Percentiles rank a stretch among this genome's conserved stretches.
phyloP scores from a whole-genome alignment of 441 rosid genomes.

The Kokia cookei region DNA sequence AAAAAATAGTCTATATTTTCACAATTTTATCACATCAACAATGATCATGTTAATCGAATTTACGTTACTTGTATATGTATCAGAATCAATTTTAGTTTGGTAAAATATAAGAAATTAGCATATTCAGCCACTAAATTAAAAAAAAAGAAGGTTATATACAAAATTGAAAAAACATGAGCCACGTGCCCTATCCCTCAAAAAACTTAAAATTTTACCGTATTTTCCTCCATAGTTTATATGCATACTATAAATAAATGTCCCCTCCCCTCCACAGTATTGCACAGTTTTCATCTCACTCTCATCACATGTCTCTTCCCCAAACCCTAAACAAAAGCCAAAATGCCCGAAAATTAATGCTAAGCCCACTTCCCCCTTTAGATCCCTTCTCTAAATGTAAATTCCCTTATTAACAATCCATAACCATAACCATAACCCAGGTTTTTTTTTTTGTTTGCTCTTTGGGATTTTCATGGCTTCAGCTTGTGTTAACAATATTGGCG shows the following conservation, averaged over 20 bases:
- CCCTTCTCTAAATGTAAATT: neutral
- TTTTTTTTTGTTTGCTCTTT: neutral
- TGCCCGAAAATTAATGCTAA: neutral
- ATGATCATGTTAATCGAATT: too few relatives aligned
- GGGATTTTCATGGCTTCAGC: conserved; percentile 8
- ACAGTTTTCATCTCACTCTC: neutral
- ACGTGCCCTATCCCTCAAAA: neutral
- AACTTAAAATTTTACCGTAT: neutral
- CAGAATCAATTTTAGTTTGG: too few relatives aligned
- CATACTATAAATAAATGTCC: neutral
- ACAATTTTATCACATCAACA: too few relatives aligned
- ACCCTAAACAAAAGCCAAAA: conserved; percentile 1
- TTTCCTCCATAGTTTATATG: neutral
- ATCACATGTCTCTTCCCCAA: neutral
- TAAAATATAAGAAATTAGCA: too few relatives aligned
- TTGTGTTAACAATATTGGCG: conserved; percentile 8
- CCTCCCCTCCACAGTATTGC: neutral
- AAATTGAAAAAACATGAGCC: neutral
- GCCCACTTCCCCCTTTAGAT: neutral
- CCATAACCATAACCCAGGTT: neutral
- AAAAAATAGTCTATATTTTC: too few relatives aligned
- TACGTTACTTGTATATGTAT: too few relatives aligned
- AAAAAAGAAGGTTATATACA: too few relatives aligned
- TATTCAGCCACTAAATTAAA: too few relatives aligned
- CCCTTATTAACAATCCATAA: too few relatives aligned